Percentiles rank a stretch among this genome's conserved stretches.
Evolutionary conservation across 495 filamentous ascomycete genomes (phyloP).

Genomic region (Hypoxylon crocopeplum): DNA sequence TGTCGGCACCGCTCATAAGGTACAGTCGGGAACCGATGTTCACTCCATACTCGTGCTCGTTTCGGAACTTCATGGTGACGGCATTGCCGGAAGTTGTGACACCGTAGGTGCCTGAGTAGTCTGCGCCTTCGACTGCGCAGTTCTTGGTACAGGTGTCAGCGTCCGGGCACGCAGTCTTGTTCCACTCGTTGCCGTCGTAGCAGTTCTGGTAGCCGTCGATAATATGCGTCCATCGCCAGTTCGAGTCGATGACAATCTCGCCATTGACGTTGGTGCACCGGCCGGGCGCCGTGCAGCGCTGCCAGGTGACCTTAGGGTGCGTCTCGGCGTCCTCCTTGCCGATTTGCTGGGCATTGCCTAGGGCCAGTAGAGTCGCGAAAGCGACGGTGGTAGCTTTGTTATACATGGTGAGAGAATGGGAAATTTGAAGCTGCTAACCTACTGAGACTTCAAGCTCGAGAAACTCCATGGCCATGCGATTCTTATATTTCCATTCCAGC

Average conservation of each 20-base stretch:
- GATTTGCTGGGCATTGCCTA: conserved; percentile 33
- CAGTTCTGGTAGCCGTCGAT: conserved; percentile 52
- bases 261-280: conserved; percentile 52
- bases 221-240: conserved; percentile 60
- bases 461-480: background rate
- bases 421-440: conserved; percentile 7
- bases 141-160: conserved; percentile 54
- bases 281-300: conserved; percentile 57
- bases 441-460: conserved; percentile 1
- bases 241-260: conserved; percentile 55
- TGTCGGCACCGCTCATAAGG: conserved; percentile 56
- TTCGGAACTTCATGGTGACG: conserved; percentile 61
- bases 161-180: conserved; percentile 58
- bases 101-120: conserved; percentile 54
- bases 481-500: conserved; percentile 16
- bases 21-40: conserved; percentile 61
- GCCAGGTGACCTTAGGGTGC: conserved; percentile 63
- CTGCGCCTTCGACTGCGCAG: conserved; percentile 59
- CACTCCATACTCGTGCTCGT: conserved; percentile 45
- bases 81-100: conserved; percentile 51
- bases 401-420: conserved; percentile 11
- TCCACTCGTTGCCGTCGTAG: conserved; percentile 63
- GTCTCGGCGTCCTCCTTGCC: conserved; percentile 61
- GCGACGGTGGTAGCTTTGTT: conserved; percentile 11
- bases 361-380: conserved; percentile 21